phyloP scores from a whole-genome alignment of 1,139 yeast species.

The Candida sanyaensis region DNA sequence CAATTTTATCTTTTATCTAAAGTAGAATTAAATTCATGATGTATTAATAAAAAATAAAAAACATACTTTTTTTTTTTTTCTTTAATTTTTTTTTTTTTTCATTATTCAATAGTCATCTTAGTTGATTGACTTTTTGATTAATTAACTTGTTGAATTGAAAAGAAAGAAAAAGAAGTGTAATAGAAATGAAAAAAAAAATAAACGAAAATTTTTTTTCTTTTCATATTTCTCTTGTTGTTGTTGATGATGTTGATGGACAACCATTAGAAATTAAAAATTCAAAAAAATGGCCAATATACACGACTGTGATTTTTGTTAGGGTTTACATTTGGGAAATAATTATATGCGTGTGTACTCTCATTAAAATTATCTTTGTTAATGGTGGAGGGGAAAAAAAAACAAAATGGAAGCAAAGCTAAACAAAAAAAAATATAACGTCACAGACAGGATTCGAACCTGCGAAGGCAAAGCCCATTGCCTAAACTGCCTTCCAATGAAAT shows the following conservation, averaged over 20 bases:
- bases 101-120: conserved; percentile 2
- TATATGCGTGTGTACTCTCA: no score
- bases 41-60: neutral
- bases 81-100: conserved; percentile 1
- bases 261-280: no score
- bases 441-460: conserved; percentile 92
- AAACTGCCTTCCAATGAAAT: conserved; percentile 9
- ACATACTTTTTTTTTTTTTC: conserved; percentile 3
- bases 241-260: neutral
- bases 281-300: neutral
- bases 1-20: conserved; percentile 11
- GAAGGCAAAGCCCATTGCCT: conserved; percentile 85
- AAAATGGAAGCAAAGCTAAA: no score
- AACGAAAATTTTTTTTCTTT: neutral
- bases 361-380: no score
- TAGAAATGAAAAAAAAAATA: neutral
- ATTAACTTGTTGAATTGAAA: neutral
- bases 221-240: neutral
- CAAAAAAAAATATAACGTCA: no score
- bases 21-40: no score
- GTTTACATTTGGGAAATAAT: no score
- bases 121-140: conserved; percentile 2
- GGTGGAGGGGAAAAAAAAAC: no score
- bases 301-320: conserved; percentile 3
- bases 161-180: neutral